Conservation (phyloP, 495 filamentous ascomycete genomes). For the Sordaria brevicollis region DNA sequence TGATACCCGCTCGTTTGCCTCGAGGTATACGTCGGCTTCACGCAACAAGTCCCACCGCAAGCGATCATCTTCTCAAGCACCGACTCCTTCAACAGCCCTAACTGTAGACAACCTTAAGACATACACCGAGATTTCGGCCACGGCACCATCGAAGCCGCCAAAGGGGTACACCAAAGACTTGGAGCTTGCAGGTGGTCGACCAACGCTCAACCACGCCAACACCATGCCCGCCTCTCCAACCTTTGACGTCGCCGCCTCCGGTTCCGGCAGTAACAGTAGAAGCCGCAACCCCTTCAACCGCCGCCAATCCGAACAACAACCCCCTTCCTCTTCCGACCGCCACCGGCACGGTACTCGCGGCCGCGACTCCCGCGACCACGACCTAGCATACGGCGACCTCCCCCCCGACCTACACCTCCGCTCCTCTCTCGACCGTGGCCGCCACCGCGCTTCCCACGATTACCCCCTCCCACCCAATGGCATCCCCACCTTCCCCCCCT, state of each 20-base stretch:
- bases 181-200: constrained; percentile 20
- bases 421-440: constrained; percentile 30
- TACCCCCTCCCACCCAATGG: not conserved
- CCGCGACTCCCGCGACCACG: constrained; percentile 62
- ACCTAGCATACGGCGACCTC: constrained; percentile 72
- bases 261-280: not conserved
- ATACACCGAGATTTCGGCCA: constrained; percentile 33
- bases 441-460: constrained; percentile 3
- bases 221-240: constrained; percentile 12
- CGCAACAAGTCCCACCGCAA: constrained; percentile 16
- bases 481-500: not conserved
- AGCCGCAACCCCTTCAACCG: not conserved
- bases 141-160: constrained; percentile 28
- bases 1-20: constrained; percentile 23
- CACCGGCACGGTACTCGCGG: constrained; percentile 33
- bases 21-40: constrained; percentile 26
- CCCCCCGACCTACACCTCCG: constrained; percentile 42
- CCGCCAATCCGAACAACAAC: constrained; percentile 7
- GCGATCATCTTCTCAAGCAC: constrained; percentile 15
- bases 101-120: constrained; percentile 33
- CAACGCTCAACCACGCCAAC: constrained; percentile 21
- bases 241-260: not conserved
- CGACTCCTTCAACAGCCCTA: constrained; percentile 16
- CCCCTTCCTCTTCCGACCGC: constrained; percentile 17
- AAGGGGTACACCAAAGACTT: constrained; percentile 30